Percentiles rank a stretch among this genome's conserved stretches.
phyloP scores from a whole-genome alignment of 305 asterid species.

The Lippia alba region DNA sequence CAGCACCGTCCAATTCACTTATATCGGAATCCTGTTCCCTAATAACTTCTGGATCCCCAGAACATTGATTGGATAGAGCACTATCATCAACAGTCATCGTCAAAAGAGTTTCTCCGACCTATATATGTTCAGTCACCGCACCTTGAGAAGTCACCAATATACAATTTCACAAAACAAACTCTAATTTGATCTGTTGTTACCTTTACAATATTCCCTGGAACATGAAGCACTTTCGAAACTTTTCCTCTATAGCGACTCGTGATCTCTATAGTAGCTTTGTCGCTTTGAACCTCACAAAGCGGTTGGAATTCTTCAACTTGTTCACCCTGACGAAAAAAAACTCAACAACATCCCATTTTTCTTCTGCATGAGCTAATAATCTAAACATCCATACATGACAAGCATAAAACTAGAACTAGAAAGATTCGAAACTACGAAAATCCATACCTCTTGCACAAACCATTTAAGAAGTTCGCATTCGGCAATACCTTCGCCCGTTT shows the following conservation, averaged over 20 bases:
- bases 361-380: conserved; percentile 14
- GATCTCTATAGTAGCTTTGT: conserved; percentile 96
- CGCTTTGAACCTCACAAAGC: conserved; percentile 98
- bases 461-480: conserved; percentile 97
- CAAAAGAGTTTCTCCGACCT: conserved; percentile 97
- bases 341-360: conserved; percentile 11
- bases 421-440: background rate
- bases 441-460: conserved; percentile 84
- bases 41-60: conserved; percentile 43
- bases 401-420: background rate
- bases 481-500: conserved; percentile 99
- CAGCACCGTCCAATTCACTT: conserved; percentile 42
- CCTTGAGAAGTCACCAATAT: conserved; percentile 13
- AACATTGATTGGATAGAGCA: conserved; percentile 39
- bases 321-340: conserved; percentile 67
- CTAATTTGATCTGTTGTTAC: conserved; percentile 41
- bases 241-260: conserved; percentile 94
- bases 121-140: conserved; percentile 26
- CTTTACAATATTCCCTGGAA: conserved; percentile 87
- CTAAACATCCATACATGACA: conserved; percentile 6
- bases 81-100: conserved; percentile 65
- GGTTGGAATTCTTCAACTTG: conserved; percentile 94
- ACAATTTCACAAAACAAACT: background rate
- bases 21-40: conserved; percentile 41
- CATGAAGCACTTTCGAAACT: conserved; percentile 68